Conservation (phyloP, 768 basidiomycete genomes). For the Dacryopinax primogenitus region DNA sequence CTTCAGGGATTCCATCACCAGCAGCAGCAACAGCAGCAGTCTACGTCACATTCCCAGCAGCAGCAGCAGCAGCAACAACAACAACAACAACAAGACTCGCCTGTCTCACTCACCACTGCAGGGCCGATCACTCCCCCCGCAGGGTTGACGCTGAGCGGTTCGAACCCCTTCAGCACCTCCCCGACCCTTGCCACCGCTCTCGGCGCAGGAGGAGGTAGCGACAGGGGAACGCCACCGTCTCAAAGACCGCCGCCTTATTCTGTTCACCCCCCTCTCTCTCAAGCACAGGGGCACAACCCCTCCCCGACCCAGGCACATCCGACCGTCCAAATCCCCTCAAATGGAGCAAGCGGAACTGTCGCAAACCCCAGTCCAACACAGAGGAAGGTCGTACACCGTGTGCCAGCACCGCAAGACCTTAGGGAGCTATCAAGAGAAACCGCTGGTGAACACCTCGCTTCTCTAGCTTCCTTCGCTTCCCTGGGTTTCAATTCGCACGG, state of each 20-base stretch:
- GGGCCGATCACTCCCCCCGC: background rate
- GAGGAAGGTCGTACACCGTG: background rate
- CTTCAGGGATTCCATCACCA: background rate
- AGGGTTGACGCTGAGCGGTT: background rate
- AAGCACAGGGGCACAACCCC: background rate
- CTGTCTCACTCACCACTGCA: background rate
- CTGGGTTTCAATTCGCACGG: too few species aligned
- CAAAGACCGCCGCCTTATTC: conserved; percentile 4
- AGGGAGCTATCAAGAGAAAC: background rate
- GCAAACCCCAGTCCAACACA: background rate
- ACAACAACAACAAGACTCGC: background rate
- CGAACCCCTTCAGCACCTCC: background rate
- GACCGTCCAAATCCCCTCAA: too few species aligned
- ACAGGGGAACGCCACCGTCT: background rate
- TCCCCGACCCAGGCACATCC: background rate
- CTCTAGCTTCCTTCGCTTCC: too few species aligned
- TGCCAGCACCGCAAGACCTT: background rate
- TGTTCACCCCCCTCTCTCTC: background rate
- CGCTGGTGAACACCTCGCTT: too few species aligned
- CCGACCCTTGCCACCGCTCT: too few species aligned
- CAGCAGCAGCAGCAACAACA: background rate
- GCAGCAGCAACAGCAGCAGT: background rate
- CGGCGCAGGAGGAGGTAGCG: background rate
- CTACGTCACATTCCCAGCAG: too few species aligned
- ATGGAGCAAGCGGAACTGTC: too few species aligned